phyloP scores from a whole-genome alignment of 2,329 filamentous ascomycete genomes.

The Metarhizium humberi region DNA sequence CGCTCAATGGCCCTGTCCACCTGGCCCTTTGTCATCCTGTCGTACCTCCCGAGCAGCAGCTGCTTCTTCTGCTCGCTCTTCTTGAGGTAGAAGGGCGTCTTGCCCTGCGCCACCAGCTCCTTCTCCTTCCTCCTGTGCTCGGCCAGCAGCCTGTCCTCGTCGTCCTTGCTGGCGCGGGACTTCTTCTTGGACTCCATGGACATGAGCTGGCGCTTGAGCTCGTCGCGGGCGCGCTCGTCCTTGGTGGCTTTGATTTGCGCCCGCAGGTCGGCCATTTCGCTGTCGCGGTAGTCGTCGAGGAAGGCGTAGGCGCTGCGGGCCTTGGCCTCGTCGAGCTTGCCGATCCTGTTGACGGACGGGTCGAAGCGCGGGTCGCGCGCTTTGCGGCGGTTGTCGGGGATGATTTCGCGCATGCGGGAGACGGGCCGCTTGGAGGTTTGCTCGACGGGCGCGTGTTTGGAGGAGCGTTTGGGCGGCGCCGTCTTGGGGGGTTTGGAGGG shows the following conservation, averaged over 20 bases:
- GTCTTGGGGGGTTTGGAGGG: constrained; percentile 2
- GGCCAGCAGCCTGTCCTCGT: constrained; percentile 57
- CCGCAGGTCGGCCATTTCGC: constrained; percentile 72
- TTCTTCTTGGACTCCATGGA: constrained; percentile 73
- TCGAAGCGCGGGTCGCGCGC: constrained; percentile 85
- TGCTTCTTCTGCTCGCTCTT: constrained; percentile 84
- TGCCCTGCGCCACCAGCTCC: constrained; percentile 76
- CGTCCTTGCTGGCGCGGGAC: constrained; percentile 59
- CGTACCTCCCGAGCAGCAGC: constrained; percentile 69
- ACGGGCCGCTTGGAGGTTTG: constrained; percentile 78
- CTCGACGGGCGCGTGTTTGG: constrained; percentile 83
- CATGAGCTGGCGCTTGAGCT: constrained; percentile 62
- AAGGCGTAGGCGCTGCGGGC: constrained; percentile 74
- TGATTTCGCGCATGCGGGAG: constrained; percentile 66
- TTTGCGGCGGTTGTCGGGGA: constrained; percentile 48
- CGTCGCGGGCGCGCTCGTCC: constrained; percentile 54
- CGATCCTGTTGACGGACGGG: constrained; percentile 32
- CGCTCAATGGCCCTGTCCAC: constrained; percentile 78
- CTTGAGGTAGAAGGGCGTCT: constrained; percentile 91
- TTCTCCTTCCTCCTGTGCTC: constrained; percentile 78
- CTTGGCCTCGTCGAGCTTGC: constrained; percentile 45
- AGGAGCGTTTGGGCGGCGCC: constrained; percentile 34
- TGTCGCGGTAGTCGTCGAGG: constrained; percentile 72
- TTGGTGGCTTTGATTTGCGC: constrained; percentile 57
- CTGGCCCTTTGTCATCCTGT: constrained; percentile 76